Conservation (phyloP, 352 stramenopile species). For the Peronosclerospora sorghi region DNA sequence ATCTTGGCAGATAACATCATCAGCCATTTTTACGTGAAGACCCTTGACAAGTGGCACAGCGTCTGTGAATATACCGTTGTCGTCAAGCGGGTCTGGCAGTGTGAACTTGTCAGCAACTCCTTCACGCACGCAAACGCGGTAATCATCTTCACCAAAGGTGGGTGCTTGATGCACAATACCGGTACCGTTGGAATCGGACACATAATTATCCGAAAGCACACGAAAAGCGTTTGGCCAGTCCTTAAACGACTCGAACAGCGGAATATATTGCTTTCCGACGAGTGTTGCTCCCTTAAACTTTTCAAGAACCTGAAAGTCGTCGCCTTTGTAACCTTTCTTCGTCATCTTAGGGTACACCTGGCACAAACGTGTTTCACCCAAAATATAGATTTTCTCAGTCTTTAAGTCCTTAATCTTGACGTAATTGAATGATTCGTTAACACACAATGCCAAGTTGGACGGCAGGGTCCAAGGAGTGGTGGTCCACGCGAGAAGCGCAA, state of each 20-base stretch:
- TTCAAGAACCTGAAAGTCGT: constrained; percentile 87
- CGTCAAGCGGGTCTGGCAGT: constrained; percentile 95
- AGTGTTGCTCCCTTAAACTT: constrained; percentile 88
- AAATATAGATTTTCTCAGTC: constrained; percentile 87
- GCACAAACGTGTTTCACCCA: constrained; percentile 87
- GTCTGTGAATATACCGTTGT: constrained; percentile 93
- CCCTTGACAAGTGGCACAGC: constrained; percentile 89
- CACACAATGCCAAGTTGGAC: constrained; percentile 96
- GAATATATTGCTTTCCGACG: constrained; percentile 93
- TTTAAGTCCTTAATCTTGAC: constrained; percentile 95
- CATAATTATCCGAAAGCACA: constrained; percentile 96
- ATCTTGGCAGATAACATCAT: constrained; percentile 92
- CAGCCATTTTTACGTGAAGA: constrained; percentile 96
- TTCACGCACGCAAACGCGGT: constrained; percentile 95
- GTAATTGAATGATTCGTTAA: constrained; percentile 95
- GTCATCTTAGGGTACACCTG: constrained; percentile 97
- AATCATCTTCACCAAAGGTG: constrained; percentile 99
- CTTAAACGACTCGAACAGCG: constrained; percentile 94
- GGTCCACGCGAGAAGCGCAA: constrained; percentile 95
- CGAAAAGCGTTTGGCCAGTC: constrained; percentile 88
- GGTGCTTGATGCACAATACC: constrained; percentile 98
- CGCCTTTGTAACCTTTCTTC: constrained; percentile 94
- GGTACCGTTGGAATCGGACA: constrained; percentile 94
- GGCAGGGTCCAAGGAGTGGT: constrained; percentile 99
- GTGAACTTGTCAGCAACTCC: constrained; percentile 91